Evolutionary conservation across 2,329 filamentous ascomycete species (phyloP), one percentile per base, ranked within the genome.

Genomic region (Alternaria metachromatica): DNA sequence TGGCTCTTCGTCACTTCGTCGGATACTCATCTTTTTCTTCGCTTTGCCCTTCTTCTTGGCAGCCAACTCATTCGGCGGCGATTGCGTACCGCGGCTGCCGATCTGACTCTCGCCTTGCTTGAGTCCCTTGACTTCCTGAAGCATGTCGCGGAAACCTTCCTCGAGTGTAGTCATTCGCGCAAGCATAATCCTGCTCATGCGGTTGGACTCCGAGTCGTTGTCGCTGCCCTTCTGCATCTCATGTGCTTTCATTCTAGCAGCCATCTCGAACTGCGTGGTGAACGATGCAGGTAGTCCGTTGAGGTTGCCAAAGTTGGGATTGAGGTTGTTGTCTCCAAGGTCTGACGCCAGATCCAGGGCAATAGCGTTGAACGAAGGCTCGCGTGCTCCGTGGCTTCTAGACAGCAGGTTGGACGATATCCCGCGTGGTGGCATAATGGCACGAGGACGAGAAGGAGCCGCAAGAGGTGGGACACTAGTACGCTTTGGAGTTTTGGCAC

Each of bases 161-260:
- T 98, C 94, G 3, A 98, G 85, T 8, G 91, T 95, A 78, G 96
- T 96, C 93, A 97, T 97, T 33, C 93, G 86, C 9, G 93, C 93
- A 49, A 97, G 84, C 80, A 97, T 91, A 49, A 97, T 86, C 60
- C 93, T 88, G 70, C 90, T 87, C 75, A 91, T 79, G 41, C 77
- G 72, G 12, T 76, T 78, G 12, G 69, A 73, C n/a, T 80, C 78
- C 2, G 76, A 76, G 18, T 77, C 72, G 12, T 68, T 71, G 28
- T 76, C 74, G 18, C 66, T 73, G 10, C 58, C 62, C 41, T 72
- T 71, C 18, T 65, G 66, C 37, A 71, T 68, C 49, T 71, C 65
- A 20, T 69, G 67, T n/a, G 67, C 63, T 44, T 72, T 67, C n/a
- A 71, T 65, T 4, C 76, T 50, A 3, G 77, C 75, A 25, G 76